Conservation (phyloP, 2,329 filamentous ascomycete species). For the Huntiella omanensis region DNA sequence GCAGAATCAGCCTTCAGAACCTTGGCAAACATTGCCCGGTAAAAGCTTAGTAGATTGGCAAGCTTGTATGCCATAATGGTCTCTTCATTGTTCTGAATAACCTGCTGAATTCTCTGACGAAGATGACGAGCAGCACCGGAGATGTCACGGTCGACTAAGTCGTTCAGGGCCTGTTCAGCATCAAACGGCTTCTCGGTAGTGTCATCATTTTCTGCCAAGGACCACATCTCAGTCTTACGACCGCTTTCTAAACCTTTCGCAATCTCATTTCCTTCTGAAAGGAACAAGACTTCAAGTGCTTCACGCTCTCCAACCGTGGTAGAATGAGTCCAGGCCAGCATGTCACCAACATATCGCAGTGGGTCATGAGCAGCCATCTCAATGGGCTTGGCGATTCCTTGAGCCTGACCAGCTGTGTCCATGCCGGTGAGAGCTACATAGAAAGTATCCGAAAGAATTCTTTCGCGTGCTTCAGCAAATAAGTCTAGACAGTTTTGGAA, state of each 20-base stretch:
- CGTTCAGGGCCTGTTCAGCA: constrained; percentile 60
- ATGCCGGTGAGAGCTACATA: constrained; percentile 70
- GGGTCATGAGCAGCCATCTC: constrained; percentile 86
- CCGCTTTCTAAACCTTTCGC: constrained; percentile 57
- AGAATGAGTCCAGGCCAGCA: constrained; percentile 94
- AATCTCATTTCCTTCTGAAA: constrained; percentile 77
- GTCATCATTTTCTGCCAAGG: constrained; percentile 39
- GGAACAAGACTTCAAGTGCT: constrained; percentile 76
- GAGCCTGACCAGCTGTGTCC: constrained; percentile 35
- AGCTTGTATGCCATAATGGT: constrained; percentile 77
- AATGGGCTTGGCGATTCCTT: constrained; percentile 63
- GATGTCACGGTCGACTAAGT: constrained; percentile 73
- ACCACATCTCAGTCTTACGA: constrained; percentile 70
- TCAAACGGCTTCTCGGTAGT: constrained; percentile 44
- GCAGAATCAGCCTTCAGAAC: constrained; percentile 52
- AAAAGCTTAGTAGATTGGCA: constrained; percentile 76
- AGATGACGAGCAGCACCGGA: constrained; percentile 65
- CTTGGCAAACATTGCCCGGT: constrained; percentile 66
- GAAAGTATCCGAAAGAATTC: constrained; percentile 74
- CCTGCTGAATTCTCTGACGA: constrained; percentile 77
- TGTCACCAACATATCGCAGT: constrained; percentile 81
- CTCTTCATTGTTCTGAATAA: constrained; percentile 83
- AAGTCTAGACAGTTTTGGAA: constrained; percentile 89
- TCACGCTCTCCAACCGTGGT: constrained; percentile 86
- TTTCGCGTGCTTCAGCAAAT: constrained; percentile 78